Conservation (phyloP, 768 basidiomycete genomes). For the Crepidotus variabilis region DNA sequence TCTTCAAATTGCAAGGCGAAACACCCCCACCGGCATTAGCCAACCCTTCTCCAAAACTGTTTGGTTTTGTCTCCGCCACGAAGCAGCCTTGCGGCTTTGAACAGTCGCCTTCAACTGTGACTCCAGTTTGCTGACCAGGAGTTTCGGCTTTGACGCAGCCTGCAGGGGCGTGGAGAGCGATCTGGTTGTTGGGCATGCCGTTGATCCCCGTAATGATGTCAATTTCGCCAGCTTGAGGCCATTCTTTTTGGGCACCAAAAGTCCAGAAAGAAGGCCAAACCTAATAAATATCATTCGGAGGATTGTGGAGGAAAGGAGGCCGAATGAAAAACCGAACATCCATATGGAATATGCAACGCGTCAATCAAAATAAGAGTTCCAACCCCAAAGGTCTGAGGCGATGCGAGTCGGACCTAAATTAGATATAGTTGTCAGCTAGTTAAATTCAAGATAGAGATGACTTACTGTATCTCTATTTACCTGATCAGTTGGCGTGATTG, state of each 20-base stretch:
- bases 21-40: slow-evolving; percentile 70
- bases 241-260: slow-evolving; percentile 31
- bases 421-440: too few relatives aligned
- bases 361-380: slow-evolving; percentile 46
- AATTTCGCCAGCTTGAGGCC: slow-evolving; percentile 48
- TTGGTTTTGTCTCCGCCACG: slow-evolving; percentile 51
- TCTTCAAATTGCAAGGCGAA: slow-evolving; percentile 66
- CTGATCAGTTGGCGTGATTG: slow-evolving; percentile 29
- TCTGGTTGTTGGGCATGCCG: slow-evolving; percentile 61
- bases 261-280: slow-evolving; percentile 53
- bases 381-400: slow-evolving; percentile 36
- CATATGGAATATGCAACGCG: slow-evolving; percentile 44
- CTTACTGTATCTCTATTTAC: slow-evolving; percentile 46
- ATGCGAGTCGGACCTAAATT: slow-evolving; percentile 45
- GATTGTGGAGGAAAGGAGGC: neutral
- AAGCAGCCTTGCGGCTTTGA: slow-evolving; percentile 62
- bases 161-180: slow-evolving; percentile 68
- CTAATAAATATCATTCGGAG: slow-evolving; percentile 22
- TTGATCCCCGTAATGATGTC: slow-evolving; percentile 85
- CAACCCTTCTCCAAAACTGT: slow-evolving; percentile 68
- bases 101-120: slow-evolving; percentile 52
- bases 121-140: slow-evolving; percentile 41
- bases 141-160: slow-evolving; percentile 36
- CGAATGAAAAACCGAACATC: slow-evolving; percentile 44
- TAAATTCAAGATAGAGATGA: too few relatives aligned